A percentile compares a stretch with the other conserved stretches of the same genome.
Conservation (phyloP, 352 stramenopile species). For the Globisporangium okanoganense region DNA sequence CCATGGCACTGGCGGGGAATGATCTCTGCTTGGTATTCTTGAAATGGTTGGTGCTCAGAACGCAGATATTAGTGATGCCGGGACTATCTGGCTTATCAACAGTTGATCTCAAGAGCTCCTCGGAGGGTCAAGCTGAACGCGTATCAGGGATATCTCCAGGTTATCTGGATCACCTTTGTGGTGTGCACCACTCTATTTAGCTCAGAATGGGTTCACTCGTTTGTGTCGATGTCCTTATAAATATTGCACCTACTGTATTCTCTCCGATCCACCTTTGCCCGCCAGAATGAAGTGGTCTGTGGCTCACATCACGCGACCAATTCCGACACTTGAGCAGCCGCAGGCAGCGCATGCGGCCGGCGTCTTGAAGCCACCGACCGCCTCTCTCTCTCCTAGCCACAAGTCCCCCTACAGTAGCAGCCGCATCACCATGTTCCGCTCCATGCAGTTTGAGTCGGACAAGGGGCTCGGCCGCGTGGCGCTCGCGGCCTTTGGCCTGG, state of each 20-base stretch:
- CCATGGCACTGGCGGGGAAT: no score
- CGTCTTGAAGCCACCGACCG: neutral
- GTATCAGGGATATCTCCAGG: no score
- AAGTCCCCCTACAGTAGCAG: neutral
- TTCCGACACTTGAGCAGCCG: neutral
- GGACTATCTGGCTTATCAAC: no score
- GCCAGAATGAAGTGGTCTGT: neutral
- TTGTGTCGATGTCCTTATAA: constrained; percentile 1
- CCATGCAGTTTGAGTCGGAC: constrained; percentile 73
- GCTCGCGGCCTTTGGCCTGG: constrained; percentile 69
- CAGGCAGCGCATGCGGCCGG: neutral
- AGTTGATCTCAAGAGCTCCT: no score
- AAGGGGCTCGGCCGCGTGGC: constrained; percentile 72
- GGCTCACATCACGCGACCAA: neutral
- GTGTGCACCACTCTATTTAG: neutral
- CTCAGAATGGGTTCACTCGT: neutral
- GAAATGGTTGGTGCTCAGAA: no score
- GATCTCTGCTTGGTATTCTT: no score
- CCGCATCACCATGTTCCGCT: constrained; percentile 54
- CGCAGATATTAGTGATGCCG: no score
- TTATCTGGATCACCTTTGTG: neutral
- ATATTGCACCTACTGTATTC: neutral
- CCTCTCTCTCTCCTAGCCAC: neutral
- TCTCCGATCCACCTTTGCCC: neutral
- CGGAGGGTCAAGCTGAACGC: no score